Percentiles rank a stretch among this genome's conserved stretches.
Conservation (phyloP, 2,329 filamentous ascomycete species). For the Corinectria fuckeliana region DNA sequence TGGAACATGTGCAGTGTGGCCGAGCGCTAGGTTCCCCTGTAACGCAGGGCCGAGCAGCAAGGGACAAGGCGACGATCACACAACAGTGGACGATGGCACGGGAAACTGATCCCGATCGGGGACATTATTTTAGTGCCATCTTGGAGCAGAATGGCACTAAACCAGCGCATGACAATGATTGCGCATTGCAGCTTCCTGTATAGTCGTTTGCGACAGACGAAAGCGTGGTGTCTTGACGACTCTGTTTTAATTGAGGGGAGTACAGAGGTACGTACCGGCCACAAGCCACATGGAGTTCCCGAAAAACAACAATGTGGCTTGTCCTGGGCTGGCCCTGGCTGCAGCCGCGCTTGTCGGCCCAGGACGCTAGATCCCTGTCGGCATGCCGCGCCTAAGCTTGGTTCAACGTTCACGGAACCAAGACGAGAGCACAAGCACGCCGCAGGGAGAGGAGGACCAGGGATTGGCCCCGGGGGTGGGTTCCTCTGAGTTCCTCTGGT, state of each 20-base stretch:
- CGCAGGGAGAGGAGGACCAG: constrained; percentile 18
- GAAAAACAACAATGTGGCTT: constrained; percentile 37
- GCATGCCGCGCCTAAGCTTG: constrained; percentile 41
- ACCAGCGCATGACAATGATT: neutral
- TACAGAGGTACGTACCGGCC: constrained; percentile 9
- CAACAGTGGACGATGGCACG: constrained; percentile 11
- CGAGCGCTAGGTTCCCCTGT: constrained; percentile 15
- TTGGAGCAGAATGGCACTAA: neutral
- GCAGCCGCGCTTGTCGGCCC: constrained; percentile 30
- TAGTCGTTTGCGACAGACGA: constrained; percentile 1
- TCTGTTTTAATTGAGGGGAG: neutral
- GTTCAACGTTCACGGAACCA: constrained; percentile 39
- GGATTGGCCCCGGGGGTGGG: constrained; percentile 3
- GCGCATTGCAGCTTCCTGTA: neutral
- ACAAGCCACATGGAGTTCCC: constrained; percentile 17
- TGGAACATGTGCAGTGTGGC: constrained; percentile 1
- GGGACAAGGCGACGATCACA: constrained; percentile 23
- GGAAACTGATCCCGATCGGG: constrained; percentile 10
- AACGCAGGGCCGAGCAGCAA: constrained; percentile 9
- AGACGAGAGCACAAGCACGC: constrained; percentile 25
- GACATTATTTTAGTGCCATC: neutral
- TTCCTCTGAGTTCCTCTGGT: no score
- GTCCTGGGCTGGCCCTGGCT: constrained; percentile 21
- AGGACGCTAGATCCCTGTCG: constrained; percentile 36
- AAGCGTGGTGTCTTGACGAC: constrained; percentile 11